Conservation (phyloP, 345 rosid genomes). For the Populus alba region DNA sequence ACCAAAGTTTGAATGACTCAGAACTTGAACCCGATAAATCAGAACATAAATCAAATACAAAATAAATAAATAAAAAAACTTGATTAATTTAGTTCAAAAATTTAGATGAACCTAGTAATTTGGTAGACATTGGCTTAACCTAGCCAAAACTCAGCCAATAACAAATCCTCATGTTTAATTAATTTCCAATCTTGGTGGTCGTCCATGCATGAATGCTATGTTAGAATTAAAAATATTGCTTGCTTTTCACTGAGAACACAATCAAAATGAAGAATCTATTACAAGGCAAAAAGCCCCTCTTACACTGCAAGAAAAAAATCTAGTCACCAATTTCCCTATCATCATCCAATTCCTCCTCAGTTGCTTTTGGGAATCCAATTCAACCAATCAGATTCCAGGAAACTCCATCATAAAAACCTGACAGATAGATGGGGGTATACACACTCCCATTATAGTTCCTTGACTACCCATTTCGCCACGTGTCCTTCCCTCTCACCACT, state of each 20-base stretch:
- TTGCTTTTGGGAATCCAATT: conserved; percentile 39
- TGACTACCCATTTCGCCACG: conserved; percentile 59
- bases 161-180: too few species aligned
- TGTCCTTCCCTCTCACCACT: conserved; percentile 60
- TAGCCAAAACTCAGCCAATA: too few species aligned
- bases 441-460: neutral
- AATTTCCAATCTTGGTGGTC: too few species aligned
- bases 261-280: neutral
- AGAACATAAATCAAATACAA: too few species aligned
- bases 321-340: neutral
- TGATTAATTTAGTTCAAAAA: accelerated
- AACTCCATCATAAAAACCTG: conserved; percentile 37
- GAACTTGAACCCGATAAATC: accelerated
- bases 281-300: neutral
- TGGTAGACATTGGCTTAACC: accelerated
- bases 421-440: conserved; percentile 34
- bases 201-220: too few species aligned
- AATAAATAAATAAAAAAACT: too few species aligned
- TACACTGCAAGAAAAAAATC: conserved; percentile 12
- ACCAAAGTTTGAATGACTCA: accelerated
- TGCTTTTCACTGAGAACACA: neutral
- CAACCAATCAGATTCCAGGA: conserved; percentile 53
- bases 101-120: accelerated
- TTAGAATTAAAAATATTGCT: neutral
- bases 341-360: conserved; percentile 25